Percentiles rank a stretch among this genome's conserved stretches.
Evolutionary conservation across 257 asterid genomes (phyloP).

Genomic region (Solanum stenotomum): DNA sequence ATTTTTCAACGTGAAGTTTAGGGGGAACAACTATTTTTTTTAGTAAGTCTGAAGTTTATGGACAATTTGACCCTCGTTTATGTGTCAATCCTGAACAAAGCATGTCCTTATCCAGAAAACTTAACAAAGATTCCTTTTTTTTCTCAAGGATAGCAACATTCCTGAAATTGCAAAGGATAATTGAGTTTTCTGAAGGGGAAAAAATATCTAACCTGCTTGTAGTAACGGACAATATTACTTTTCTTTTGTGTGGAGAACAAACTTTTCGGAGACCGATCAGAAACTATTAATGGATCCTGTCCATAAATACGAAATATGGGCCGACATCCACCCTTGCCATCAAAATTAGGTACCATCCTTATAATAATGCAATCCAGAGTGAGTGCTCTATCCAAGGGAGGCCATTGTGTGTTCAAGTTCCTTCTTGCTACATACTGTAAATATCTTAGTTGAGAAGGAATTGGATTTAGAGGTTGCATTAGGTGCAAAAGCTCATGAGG

Average conservation of each 20-base stretch:
- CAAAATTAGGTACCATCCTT: slow-evolving; percentile 37
- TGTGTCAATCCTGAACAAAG: not conserved
- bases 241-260: slow-evolving; percentile 36
- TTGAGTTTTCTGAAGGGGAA: not conserved
- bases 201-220: slow-evolving; percentile 36
- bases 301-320: slow-evolving; percentile 58
- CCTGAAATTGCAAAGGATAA: not conserved
- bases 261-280: slow-evolving; percentile 39
- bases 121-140: not conserved
- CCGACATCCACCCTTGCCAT: slow-evolving; percentile 41
- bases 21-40: not conserved
- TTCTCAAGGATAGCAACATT: not conserved
- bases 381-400: slow-evolving; percentile 42
- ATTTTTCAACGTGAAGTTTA: not conserved
- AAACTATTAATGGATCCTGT: slow-evolving; percentile 43
- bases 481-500: slow-evolving; percentile 37
- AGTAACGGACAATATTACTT: slow-evolving; percentile 19
- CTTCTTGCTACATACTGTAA: slow-evolving; percentile 57
- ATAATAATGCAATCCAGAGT: slow-evolving; percentile 43
- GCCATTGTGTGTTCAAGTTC: slow-evolving; percentile 42
- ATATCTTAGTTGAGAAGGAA: slow-evolving; percentile 72
- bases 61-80: not conserved
- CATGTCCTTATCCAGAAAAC: not conserved
- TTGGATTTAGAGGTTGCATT: slow-evolving; percentile 40
- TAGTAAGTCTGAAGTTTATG: not conserved